These are phyloP conservation scores for Neofusicoccum sp. DNA, from an alignment of 2,329 filamentous ascomycete genomes.

Conservation along the genomic window DNA sequence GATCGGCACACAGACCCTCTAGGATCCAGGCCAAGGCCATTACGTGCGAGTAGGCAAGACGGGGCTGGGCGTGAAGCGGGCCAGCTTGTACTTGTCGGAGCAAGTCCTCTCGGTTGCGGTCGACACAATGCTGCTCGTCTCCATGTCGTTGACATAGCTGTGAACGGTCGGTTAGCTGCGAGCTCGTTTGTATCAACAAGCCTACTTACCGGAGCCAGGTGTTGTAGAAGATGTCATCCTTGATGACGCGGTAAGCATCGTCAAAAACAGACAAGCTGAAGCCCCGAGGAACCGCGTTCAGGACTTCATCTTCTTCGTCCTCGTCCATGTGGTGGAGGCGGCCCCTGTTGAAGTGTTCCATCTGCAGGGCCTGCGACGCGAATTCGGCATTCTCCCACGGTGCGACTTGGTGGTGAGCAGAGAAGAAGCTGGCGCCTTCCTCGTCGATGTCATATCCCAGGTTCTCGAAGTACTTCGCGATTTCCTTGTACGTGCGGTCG, in stretches of 20 bases:
- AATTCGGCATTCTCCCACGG: constrained; percentile 11
- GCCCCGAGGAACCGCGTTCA: constrained; percentile 39
- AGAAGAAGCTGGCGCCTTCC: not conserved
- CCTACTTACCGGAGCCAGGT: constrained; percentile 59
- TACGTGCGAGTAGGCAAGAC: not conserved
- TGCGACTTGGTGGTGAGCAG: not conserved
- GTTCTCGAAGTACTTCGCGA: constrained; percentile 8
- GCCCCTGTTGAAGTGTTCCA: not conserved
- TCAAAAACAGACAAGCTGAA: constrained; percentile 60
- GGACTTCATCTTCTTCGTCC: not conserved
- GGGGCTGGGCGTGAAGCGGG: not conserved
- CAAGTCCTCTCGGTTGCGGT: not conserved
- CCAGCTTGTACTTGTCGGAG: not conserved
- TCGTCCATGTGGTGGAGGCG: not conserved
- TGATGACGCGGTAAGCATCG: constrained; percentile 58
- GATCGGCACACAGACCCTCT: too few species aligned
- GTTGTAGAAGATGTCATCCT: constrained; percentile 66
- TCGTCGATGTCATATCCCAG: not conserved
- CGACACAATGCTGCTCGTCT: not conserved
- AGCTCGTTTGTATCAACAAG: too few species aligned
- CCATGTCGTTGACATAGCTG: constrained; percentile 1
- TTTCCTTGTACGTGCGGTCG: not conserved
- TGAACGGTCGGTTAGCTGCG: not conserved
- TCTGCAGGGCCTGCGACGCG: not conserved
- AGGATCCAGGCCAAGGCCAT: too few species aligned